Conservation (phyloP, 371 early-diverging fungal species). For the Mycotypha africana region DNA sequence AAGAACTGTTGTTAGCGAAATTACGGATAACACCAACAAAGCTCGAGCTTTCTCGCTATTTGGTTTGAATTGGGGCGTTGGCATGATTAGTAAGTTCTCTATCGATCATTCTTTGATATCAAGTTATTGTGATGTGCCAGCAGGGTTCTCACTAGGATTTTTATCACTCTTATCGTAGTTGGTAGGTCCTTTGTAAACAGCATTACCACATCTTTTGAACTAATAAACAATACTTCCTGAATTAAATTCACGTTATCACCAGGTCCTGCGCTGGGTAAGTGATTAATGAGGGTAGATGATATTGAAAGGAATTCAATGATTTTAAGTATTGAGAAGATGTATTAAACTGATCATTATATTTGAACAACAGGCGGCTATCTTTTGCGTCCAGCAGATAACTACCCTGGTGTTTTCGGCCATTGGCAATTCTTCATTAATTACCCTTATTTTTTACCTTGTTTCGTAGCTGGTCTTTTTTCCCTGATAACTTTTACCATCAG, state of each 20-base stretch:
- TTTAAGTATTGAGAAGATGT: too few relatives aligned
- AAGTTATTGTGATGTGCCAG: not conserved
- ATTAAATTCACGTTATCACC: too few relatives aligned
- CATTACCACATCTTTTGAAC: conserved; percentile 65
- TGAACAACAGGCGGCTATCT: conserved; percentile 16
- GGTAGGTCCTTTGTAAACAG: conserved; percentile 63
- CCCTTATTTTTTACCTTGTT: conserved; percentile 86
- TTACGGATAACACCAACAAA: conserved; percentile 49
- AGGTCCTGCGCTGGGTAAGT: conserved; percentile 22
- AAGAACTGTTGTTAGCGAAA: conserved; percentile 81
- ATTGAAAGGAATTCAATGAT: not conserved
- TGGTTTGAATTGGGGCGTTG: conserved; percentile 53
- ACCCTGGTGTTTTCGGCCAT: conserved; percentile 62
- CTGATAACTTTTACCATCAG: conserved; percentile 64
- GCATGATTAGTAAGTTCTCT: conserved; percentile 48
- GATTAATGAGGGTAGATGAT: too few relatives aligned
- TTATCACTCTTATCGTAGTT: not conserved
- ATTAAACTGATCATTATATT: conserved; percentile 28
- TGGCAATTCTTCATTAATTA: conserved; percentile 53
- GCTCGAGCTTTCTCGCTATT: conserved; percentile 50
- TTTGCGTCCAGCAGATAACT: conserved; percentile 65
- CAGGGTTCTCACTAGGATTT: not conserved
- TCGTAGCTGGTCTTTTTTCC: conserved; percentile 60
- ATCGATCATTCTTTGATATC: not conserved
- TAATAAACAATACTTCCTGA: too few relatives aligned